Evolutionary conservation across 106 monocot species (phyloP), one percentile per base, ranked within the genome.

Genomic region (Amphibolis antarctica): DNA sequence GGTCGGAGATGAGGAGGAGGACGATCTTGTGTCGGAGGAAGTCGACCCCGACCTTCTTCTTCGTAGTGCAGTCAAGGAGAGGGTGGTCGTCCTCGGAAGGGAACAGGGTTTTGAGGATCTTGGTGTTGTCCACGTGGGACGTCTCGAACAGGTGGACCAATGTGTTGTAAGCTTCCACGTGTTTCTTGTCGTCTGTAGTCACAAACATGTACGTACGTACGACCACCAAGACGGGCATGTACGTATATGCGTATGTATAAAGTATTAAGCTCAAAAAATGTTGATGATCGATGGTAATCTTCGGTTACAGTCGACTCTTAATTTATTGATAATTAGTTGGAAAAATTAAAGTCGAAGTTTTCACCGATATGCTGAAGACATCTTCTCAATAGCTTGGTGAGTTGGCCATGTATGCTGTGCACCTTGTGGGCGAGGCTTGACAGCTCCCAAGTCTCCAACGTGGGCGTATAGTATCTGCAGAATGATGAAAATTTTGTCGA

Each of bases 341-440:
- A n/a, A n/a, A n/a, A n/a, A n/a, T n/a, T n/a, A n/a, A n/a, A n/a
- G n/a, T n/a, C n/a, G n/a, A n/a, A n/a, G n/a, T n/a, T 51, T 78
- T 75, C 11, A 91, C 91, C 81, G 21, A 92, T 75, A 45, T 75
- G 47, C 30, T 56, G 68, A 61, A 76, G 59, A 71, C 78, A 92
- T 3, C 74, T 43, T 0, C 44, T 29, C 21, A 86, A 67, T 66
- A 83, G 83, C 76, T 81, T 83, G 0, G 11, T 66, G 50, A 92
- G 91, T 53, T 86, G 86, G 5, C 64, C 83, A 44, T 77, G 75
- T 20, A 92, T 92, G 69, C 69, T 92, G 51, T 12, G 69, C 12
- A 83, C 28, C 59, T 92, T 92, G 67, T 92, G 86, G 54, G 83
- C 76, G 64, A 92, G 77, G 63, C 81, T 92, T 10, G 91, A 92